Base-by-base conservation (phyloP, 441 rosid species). In the Francoa sonchifolia region DNA sequence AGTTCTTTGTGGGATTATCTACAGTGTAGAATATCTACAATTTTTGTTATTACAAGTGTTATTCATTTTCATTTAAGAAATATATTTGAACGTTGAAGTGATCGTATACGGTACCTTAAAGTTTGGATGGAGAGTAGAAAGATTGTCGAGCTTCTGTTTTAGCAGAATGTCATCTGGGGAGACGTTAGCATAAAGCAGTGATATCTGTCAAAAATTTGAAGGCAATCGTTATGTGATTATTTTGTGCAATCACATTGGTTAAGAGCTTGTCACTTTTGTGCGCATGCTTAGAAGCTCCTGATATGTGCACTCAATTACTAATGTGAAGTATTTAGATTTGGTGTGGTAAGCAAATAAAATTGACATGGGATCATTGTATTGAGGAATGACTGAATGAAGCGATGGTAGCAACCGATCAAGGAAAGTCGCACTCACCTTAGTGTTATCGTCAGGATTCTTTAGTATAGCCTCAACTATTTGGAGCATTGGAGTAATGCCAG, bases 401-500 rank as follows among this genome's bases (percentile, higher is more conserved):
- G n/a, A n/a, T n/a, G n/a, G 16, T 19, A 5, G 14, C 47, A 47
- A 48, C 39, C 10, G 40, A 20, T 47, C 42, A 55, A 25, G 11
- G 22, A 9, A 29, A 39, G 16, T 45, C 44, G 25, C 28, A 35
- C 47, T 44, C 35, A 84, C 96, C 93, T 89, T 76, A 37, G 98
- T 85, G 47, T 77, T 79, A 72, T 89, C 96, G 42, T 79, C 77
- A 3, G 94, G 82, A 59, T 89, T 89, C 72, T 77, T 85, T 58
- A 89, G 33, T 39, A 89, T 76, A 42, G 89, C 92, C 53, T 89
- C 96, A 33, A 85, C 76, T 23, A 85, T 82, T 67, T 89, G 98
- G 62, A 89, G 85, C 96, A 89, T 89, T 46, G 98, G 98, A 32
- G 98, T 85, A 58, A 89, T 89, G 54, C 98, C 98, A 19, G 82